Percentiles rank a stretch among this genome's conserved stretches.
phyloP scores from a whole-genome alignment of 164 flowering plant species.

The Sedum album region DNA sequence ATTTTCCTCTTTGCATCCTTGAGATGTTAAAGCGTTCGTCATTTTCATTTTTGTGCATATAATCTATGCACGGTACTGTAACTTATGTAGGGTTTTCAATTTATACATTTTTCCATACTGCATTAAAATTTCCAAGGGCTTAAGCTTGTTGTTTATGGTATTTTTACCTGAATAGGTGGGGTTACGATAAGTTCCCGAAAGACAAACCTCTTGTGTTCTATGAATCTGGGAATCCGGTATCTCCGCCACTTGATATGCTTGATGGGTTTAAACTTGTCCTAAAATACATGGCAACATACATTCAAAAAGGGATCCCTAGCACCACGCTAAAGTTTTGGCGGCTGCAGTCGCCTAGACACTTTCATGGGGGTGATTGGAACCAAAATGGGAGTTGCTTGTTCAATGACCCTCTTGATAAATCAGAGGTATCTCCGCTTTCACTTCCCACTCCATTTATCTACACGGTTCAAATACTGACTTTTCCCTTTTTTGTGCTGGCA shows the following conservation, averaged over 20 bases:
- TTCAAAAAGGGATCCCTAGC: conserved; percentile 49
- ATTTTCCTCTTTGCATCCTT: not conserved
- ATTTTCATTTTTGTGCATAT: not conserved
- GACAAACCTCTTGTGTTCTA: conserved; percentile 91
- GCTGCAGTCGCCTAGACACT: conserved; percentile 90
- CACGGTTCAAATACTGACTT: not conserved
- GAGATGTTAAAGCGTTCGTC: conserved; percentile 4
- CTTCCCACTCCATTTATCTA: not conserved
- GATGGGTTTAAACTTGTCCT: conserved; percentile 75
- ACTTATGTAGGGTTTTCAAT: not conserved
- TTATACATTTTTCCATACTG: no score
- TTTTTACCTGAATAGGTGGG: conserved; percentile 61
- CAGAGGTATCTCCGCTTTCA: conserved; percentile 37
- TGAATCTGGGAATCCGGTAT: conserved; percentile 45
- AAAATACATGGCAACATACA: conserved; percentile 54
- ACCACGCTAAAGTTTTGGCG: conserved; percentile 84
- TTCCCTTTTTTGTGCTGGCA: not conserved
- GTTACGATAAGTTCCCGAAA: conserved; percentile 75
- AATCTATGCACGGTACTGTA: not conserved
- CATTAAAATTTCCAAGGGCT: not conserved
- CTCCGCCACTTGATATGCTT: conserved; percentile 51
- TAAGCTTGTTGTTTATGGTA: not conserved
- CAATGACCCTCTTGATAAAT: conserved; percentile 50
- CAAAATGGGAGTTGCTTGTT: conserved; percentile 93
- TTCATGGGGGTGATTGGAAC: conserved; percentile 96